These are phyloP conservation scores for Mycena latifolia DNA, from an alignment of 768 basidiomycete species.

Conservation along the genomic window DNA sequence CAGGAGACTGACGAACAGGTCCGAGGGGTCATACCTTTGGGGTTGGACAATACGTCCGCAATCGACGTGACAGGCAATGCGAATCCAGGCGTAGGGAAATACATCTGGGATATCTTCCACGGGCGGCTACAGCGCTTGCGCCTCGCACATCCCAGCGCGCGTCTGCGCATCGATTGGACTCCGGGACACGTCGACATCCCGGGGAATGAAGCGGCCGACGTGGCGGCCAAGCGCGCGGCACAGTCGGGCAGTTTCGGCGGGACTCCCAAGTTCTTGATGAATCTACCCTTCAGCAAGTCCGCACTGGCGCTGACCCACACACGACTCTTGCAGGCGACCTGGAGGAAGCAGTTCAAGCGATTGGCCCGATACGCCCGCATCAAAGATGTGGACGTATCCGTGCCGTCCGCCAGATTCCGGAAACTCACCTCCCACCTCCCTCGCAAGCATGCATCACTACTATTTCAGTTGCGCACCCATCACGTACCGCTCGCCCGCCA, in stretches of 20 bases:
- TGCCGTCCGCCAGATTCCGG: neutral
- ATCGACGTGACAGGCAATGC: too few relatives aligned
- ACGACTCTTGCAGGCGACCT: neutral
- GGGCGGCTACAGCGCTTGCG: too few relatives aligned
- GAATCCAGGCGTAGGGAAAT: too few relatives aligned
- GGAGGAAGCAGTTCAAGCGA: neutral
- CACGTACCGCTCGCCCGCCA: neutral
- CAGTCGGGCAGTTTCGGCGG: neutral
- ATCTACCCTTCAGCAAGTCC: neutral
- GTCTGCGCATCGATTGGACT: neutral
- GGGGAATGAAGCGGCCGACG: slow-evolving; percentile 4
- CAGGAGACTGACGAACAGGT: neutral
- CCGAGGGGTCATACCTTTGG: too few relatives aligned
- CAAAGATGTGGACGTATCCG: neutral
- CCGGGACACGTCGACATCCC: slow-evolving; percentile 4
- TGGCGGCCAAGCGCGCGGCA: neutral
- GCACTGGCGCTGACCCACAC: neutral
- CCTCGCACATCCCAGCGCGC: neutral
- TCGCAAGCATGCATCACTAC: neutral
- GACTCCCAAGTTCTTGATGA: neutral
- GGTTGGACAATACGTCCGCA: too few relatives aligned
- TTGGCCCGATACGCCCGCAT: neutral
- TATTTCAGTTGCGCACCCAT: neutral
- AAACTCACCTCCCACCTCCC: neutral
- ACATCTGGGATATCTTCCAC: too few relatives aligned